Evolutionary conservation across 2,329 filamentous ascomycete species (phyloP).

Genomic region (Paracorniculantispora psalliotae): DNA sequence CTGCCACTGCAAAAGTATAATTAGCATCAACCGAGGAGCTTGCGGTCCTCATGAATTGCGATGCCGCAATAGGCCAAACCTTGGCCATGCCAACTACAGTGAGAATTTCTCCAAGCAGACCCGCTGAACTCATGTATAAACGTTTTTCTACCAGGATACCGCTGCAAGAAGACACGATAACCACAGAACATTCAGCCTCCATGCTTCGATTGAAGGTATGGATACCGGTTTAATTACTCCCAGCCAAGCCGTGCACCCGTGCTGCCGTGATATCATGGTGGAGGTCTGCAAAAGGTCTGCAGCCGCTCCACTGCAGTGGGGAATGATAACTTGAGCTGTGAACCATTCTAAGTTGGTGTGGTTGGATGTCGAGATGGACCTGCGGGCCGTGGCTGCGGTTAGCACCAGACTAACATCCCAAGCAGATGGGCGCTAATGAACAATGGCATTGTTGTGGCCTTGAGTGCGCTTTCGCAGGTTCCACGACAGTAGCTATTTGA

Average conservation of each 20-base stretch:
- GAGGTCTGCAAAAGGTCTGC: background rate
- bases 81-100: background rate
- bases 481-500: background rate
- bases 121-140: background rate
- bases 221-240: conserved; percentile 10
- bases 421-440: background rate
- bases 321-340: background rate
- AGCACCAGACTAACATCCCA: background rate
- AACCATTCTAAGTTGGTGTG: background rate
- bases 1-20: background rate
- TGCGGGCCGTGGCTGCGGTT: conserved; percentile 2
- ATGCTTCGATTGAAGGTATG: conserved; percentile 5
- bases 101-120: background rate
- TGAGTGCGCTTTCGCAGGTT: background rate
- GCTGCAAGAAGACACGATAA: background rate
- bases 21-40: background rate
- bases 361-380: background rate
- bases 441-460: background rate
- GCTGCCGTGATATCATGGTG: background rate
- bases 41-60: background rate
- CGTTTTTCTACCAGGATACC: background rate
- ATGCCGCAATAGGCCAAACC: background rate
- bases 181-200: background rate
- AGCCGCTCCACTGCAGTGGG: conserved; percentile 4
- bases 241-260: background rate